phyloP scores from a whole-genome alignment of 2,329 filamentous ascomycete genomes.

The Teratosphaeria gauchensis region DNA sequence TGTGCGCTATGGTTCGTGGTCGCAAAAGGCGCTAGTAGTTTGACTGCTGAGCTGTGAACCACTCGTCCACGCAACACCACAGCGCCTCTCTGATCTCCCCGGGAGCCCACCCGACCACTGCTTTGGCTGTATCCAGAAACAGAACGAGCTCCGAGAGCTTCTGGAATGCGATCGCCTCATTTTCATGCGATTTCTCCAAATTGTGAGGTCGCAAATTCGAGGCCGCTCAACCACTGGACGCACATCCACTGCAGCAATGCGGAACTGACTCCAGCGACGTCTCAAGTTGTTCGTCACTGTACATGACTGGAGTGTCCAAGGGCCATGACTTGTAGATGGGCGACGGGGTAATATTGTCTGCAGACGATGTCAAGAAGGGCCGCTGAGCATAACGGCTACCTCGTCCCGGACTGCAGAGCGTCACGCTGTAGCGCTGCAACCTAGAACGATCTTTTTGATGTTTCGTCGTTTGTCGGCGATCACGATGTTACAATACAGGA shows the following conservation, averaged over 20 bases:
- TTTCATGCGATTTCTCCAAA: neutral
- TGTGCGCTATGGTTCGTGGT: neutral
- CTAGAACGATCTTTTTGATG: neutral
- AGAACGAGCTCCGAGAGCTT: conserved; percentile 9
- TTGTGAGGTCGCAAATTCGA: neutral
- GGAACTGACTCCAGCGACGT: neutral
- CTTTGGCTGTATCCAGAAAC: conserved; percentile 12
- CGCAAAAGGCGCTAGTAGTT: neutral
- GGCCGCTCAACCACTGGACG: neutral
- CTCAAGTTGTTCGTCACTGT: neutral
- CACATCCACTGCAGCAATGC: neutral
- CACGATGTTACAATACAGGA: neutral
- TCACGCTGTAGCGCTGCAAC: neutral
- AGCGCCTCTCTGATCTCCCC: neutral
- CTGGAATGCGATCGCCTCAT: conserved; percentile 3
- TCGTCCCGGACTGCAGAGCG: no score
- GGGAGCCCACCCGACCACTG: conserved; percentile 8
- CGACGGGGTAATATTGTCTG: neutral
- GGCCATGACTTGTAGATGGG: neutral
- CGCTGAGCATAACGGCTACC: neutral
- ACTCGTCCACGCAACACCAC: conserved; percentile 7
- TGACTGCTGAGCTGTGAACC: conserved; percentile 1
- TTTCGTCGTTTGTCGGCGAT: neutral
- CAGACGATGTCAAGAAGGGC: neutral
- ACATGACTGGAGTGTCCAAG: neutral